Conservation (phyloP, 2,329 filamentous ascomycete genomes). For the Xylaria sp. region DNA sequence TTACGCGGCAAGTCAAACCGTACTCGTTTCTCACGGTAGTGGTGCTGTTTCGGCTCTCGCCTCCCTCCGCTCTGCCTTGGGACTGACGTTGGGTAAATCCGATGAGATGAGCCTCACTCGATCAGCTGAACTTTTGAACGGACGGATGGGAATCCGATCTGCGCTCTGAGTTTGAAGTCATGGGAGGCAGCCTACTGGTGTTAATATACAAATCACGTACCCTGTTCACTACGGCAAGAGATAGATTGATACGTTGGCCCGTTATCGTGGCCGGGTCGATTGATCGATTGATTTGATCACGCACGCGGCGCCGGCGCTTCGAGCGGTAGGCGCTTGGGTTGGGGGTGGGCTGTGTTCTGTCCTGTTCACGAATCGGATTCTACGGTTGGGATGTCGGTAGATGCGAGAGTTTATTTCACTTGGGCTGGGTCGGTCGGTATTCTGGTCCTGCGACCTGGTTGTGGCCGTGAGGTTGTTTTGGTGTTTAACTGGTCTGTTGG, state of each 20-base stretch:
- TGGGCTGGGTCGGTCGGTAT: neutral
- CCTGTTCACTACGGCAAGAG: neutral
- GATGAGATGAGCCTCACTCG: constrained; percentile 9
- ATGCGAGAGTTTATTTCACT: neutral
- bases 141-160: neutral
- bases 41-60: constrained; percentile 11
- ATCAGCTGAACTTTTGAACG: neutral
- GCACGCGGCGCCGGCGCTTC: neutral
- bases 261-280: constrained; percentile 7
- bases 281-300: neutral
- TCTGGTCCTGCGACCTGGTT: neutral
- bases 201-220: constrained; percentile 24
- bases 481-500: neutral
- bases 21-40: neutral
- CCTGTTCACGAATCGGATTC: constrained; percentile 18
- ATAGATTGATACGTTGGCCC: constrained; percentile 5
- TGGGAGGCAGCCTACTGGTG: constrained; percentile 22
- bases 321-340: constrained; percentile 3
- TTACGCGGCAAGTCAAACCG: constrained; percentile 3
- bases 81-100: neutral
- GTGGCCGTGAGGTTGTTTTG: neutral
- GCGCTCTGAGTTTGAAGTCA: neutral
- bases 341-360: neutral
- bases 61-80: neutral
- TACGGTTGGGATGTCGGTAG: neutral